Evolutionary conservation across 1,284 basidiomycete genomes (phyloP).

Genomic region (Trametes polyzona): DNA sequence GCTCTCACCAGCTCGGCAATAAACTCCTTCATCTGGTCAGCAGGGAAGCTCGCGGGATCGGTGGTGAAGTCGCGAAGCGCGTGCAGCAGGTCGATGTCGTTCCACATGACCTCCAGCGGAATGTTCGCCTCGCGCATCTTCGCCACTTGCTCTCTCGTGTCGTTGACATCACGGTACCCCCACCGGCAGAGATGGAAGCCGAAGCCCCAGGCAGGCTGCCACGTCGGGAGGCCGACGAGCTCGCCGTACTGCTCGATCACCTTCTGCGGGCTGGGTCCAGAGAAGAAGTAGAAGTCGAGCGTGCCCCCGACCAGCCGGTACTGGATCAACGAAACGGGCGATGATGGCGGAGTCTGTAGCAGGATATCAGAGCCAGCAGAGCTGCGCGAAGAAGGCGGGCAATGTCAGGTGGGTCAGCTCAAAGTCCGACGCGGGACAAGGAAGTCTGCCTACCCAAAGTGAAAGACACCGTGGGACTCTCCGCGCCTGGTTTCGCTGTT

Average conservation of each 20-base stretch:
- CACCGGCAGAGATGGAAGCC: slow-evolving; percentile 75
- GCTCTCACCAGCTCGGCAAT: slow-evolving; percentile 58
- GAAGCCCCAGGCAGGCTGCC: slow-evolving; percentile 72
- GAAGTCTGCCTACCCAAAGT: slow-evolving; percentile 67
- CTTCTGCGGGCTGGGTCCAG: slow-evolving; percentile 63
- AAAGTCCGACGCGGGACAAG: slow-evolving; percentile 66
- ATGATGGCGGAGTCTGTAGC: slow-evolving; percentile 54
- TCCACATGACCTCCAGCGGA: slow-evolving; percentile 78
- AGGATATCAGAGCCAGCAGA: slow-evolving; percentile 66
- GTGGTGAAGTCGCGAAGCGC: slow-evolving; percentile 70
- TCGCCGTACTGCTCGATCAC: slow-evolving; percentile 73
- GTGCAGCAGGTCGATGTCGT: slow-evolving; percentile 77
- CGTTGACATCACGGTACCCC: slow-evolving; percentile 37
- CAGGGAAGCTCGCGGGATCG: slow-evolving; percentile 67
- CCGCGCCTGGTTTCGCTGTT: slow-evolving; percentile 51
- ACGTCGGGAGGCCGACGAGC: slow-evolving; percentile 62
- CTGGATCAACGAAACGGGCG: slow-evolving; percentile 59
- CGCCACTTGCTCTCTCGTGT: slow-evolving; percentile 67
- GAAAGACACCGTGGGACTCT: slow-evolving; percentile 70
- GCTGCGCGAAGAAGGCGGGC: slow-evolving; percentile 60
- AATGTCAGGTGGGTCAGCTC: slow-evolving; percentile 72
- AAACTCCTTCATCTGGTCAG: slow-evolving; percentile 61
- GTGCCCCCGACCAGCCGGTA: slow-evolving; percentile 72
- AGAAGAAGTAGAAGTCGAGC: slow-evolving; percentile 66
- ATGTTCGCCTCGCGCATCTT: slow-evolving; percentile 66